A percentile compares a stretch with the other conserved stretches of the same genome.
Evolutionary conservation across 768 basidiomycete genomes (phyloP).

Genomic region (Gymnopilus junonius): DNA sequence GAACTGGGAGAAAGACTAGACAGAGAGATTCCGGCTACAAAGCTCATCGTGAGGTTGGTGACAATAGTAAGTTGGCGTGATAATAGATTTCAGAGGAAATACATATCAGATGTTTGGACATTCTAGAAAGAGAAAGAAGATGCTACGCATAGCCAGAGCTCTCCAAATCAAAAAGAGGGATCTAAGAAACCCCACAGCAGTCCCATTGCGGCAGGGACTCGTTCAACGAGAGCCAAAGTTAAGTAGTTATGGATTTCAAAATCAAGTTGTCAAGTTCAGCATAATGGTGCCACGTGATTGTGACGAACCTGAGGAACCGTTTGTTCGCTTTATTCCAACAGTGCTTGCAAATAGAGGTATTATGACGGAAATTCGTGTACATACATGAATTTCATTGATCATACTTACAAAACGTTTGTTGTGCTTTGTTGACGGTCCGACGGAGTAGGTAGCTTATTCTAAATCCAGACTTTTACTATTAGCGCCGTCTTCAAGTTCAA

Average conservation of each 20-base stretch:
- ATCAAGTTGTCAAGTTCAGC: no score
- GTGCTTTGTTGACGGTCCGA: conserved; percentile 19
- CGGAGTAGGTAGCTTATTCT: background rate
- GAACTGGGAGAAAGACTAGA: background rate
- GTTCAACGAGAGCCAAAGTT: no score
- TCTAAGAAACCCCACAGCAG: background rate
- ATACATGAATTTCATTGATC: no score
- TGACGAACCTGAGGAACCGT: no score
- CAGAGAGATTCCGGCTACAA: conserved; percentile 15
- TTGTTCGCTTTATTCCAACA: no score
- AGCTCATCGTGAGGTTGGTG: conserved; percentile 13
- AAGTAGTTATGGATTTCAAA: no score
- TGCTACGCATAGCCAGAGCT: background rate
- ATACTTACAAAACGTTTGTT: conserved; percentile 1
- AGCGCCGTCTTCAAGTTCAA: background rate
- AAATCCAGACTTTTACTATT: background rate
- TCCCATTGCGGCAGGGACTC: no score
- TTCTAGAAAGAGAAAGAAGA: conserved; percentile 2
- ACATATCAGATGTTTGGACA: background rate
- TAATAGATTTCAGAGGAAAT: no score
- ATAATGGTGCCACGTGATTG: no score
- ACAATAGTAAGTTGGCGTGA: background rate
- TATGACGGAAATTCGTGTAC: no score
- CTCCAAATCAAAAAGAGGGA: background rate
- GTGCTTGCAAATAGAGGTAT: no score